Evolutionary conservation across 768 basidiomycete species (phyloP), one percentile per base, ranked within the genome.

Genomic region (Termitomyces sp.): DNA sequence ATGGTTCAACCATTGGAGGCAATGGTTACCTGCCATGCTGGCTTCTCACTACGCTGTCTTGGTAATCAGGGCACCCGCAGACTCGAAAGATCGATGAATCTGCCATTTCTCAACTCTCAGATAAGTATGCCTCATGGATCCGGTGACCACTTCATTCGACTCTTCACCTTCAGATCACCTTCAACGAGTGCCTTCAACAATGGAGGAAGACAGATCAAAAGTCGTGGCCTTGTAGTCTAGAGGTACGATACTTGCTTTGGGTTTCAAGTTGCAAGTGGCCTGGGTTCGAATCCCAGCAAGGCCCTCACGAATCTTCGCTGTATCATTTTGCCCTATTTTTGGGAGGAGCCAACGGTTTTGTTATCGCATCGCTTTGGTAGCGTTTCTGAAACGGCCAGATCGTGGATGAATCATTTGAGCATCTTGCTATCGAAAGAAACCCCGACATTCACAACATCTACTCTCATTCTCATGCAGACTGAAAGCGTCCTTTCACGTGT

Each of bases 201-300:
- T 13, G 12, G 12, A 36, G 2, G 3, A 7, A 7, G 38, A 7
- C 38, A 1, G n/a, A 2, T 6, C 7, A 40, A 6, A 5, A 18
- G 0, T 6, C 12, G 9, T 48, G 68, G 69, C 66, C 68, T 66
- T 65, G 63, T 70, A 66, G 68, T 69, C 68, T 67, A 70, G 69
- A 69, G 76, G 77, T 77, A 77, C 72, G 76, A 77, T 77, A 75
- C 76, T 76, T 77, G 77, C 77, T 78, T 78, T 77, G 77, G 75
- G 75, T 56, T 16, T 50, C 49, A 56, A 63, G 53, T 53, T 77
- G 77, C 77, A 77, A 75, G 75, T 72, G 77, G 74, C 77, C 76
- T 68, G 73, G 77, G 76, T 77, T 77, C 75, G 75, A 78, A 73
- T 75, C 77, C 76, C 74, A 67, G 75, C 73, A 75, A 72, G 75